A percentile compares a stretch with the other conserved stretches of the same genome.
Conservation (phyloP, 371 early-diverging fungal species). For the Chytridium lagenaria region DNA sequence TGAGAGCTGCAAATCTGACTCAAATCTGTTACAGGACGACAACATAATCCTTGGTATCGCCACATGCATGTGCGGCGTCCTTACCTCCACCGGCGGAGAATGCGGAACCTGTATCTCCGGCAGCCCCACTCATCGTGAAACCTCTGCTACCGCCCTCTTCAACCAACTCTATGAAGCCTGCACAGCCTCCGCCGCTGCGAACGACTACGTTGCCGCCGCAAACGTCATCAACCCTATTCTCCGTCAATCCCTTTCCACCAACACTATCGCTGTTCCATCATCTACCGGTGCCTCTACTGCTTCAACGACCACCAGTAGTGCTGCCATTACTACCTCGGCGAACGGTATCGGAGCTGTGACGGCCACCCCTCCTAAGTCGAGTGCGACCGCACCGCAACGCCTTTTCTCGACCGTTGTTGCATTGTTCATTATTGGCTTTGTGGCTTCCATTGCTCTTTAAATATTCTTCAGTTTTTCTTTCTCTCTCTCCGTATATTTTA, state of each 20-base stretch:
- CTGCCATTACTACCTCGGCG: too few relatives aligned
- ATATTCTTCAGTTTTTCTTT: too few relatives aligned
- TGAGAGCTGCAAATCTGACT: neutral
- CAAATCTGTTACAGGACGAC: neutral
- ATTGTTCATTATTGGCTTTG: too few relatives aligned
- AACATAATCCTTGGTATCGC: neutral
- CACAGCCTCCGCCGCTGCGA: neutral
- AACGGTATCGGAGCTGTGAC: too few relatives aligned
- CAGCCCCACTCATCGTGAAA: neutral
- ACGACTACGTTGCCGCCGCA: neutral
- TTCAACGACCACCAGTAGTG: too few relatives aligned
- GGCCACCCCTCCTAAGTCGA: too few relatives aligned
- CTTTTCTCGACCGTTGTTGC: too few relatives aligned
- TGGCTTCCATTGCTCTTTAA: too few relatives aligned
- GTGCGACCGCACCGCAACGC: too few relatives aligned
- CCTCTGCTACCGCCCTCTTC: neutral
- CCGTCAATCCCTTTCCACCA: neutral
- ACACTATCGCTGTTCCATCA: neutral
- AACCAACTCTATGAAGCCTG: neutral
- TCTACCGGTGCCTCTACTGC: neutral
- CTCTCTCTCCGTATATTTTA: too few relatives aligned
- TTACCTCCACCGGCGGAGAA: neutral
- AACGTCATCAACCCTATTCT: neutral
- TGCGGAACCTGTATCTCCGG: slow-evolving; percentile 2
- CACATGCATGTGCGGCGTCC: neutral